Conservation (phyloP, 2,329 filamentous ascomycete genomes). For the Parastagonospora avenae region DNA sequence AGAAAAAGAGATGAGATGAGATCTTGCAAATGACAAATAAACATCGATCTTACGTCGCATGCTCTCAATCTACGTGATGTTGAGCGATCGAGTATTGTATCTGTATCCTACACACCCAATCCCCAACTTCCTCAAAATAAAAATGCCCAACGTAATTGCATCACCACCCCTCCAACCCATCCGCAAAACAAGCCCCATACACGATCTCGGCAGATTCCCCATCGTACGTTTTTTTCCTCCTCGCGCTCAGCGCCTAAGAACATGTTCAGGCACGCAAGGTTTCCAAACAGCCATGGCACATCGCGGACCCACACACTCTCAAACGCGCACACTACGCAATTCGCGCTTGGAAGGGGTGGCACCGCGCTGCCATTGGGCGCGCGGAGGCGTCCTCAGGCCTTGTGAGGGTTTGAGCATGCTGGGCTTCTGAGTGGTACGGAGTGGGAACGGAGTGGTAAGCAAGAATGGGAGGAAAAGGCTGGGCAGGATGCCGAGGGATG, state of each 20-base stretch:
- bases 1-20: no score
- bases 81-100: no score
- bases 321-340: conserved; percentile 25
- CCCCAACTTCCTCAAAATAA: no score
- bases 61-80: no score
- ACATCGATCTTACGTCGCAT: no score
- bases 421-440: conserved; percentile 3
- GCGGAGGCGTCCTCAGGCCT: conserved; percentile 9
- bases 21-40: no score
- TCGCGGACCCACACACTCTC: conserved; percentile 28
- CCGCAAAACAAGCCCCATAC: no score
- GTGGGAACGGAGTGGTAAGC: not conserved
- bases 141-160: no score
- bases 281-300: conserved; percentile 33
- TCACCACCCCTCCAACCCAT: no score
- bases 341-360: conserved; percentile 14
- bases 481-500: not conserved
- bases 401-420: conserved; percentile 17
- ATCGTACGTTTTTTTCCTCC: not conserved
- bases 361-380: conserved; percentile 10
- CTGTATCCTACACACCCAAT: no score
- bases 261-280: conserved; percentile 28
- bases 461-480: not conserved
- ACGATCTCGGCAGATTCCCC: not conserved
- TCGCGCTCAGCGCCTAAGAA: not conserved